phyloP scores from a whole-genome alignment of 2,329 filamentous ascomycete species.

The Beauveria sp. region DNA sequence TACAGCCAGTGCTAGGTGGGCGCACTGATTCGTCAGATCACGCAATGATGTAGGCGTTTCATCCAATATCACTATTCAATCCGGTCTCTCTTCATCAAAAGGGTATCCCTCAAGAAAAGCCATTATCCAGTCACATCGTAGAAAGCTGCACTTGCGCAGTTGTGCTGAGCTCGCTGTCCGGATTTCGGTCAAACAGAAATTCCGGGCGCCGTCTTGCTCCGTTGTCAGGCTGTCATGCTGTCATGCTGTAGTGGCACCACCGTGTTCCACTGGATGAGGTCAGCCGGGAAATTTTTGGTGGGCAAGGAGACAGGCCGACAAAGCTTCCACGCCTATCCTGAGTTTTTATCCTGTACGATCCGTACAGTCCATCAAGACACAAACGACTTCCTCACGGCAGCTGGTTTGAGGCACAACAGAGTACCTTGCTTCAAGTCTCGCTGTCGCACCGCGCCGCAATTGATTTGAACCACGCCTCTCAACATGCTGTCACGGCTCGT shows the following conservation, averaged over 20 bases:
- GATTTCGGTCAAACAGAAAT: conserved; percentile 4
- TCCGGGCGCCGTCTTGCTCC: not conserved
- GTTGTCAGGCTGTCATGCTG: too few relatives aligned
- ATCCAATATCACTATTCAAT: too few relatives aligned
- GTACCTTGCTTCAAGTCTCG: not conserved
- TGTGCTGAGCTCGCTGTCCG: not conserved
- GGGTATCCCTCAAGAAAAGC: too few relatives aligned
- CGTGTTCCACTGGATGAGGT: conserved; percentile 9
- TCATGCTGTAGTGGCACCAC: not conserved
- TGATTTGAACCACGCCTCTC: conserved; percentile 3
- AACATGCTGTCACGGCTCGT: conserved; percentile 17
- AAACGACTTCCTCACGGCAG: not conserved
- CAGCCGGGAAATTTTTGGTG: conserved; percentile 13
- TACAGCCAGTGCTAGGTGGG: too few relatives aligned
- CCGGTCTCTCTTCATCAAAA: too few relatives aligned
- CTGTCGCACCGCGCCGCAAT: not conserved
- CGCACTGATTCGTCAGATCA: too few relatives aligned
- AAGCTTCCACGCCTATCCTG: not conserved
- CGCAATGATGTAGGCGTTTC: too few relatives aligned
- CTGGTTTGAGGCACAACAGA: not conserved
- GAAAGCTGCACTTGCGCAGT: too few relatives aligned
- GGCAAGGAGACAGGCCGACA: conserved; percentile 1
- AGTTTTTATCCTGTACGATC: conserved; percentile 1
- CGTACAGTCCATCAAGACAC: not conserved
- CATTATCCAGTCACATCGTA: too few relatives aligned